These are phyloP conservation scores for Penicillium mononematosum DNA, from an alignment of 495 filamentous ascomycete genomes.

Conservation along the genomic window DNA sequence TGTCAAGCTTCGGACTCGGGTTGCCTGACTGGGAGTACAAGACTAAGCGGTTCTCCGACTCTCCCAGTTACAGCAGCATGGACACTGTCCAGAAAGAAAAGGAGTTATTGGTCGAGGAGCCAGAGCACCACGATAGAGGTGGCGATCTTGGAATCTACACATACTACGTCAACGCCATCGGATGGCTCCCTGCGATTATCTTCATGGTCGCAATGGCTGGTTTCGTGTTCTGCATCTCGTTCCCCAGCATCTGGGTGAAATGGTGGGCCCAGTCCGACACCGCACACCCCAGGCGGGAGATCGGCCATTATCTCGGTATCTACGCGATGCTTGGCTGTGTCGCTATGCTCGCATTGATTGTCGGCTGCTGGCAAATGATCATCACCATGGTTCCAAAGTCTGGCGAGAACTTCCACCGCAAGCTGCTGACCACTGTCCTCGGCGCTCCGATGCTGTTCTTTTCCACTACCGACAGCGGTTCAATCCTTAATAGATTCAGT, in stretches of 20 bases:
- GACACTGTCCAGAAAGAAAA: conserved; percentile 26
- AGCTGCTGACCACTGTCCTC: conserved; percentile 49
- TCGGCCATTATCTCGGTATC: conserved; percentile 55
- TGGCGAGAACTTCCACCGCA: conserved; percentile 49
- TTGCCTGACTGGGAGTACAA: conserved; percentile 34
- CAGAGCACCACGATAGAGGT: conserved; percentile 38
- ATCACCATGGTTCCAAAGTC: conserved; percentile 55
- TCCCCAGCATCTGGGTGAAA: conserved; percentile 54
- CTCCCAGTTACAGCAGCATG: conserved; percentile 21
- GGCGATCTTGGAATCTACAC: conserved; percentile 58
- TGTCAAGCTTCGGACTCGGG: conserved; percentile 46
- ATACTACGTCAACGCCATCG: conserved; percentile 58
- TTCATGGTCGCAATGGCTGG: conserved; percentile 43
- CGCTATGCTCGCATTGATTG: conserved; percentile 43
- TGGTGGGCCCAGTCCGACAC: conserved; percentile 53
- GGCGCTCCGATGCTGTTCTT: conserved; percentile 50
- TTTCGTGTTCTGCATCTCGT: conserved; percentile 49
- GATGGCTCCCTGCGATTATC: conserved; percentile 43
- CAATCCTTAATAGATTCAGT: conserved; percentile 55
- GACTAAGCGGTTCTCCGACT: conserved; percentile 25
- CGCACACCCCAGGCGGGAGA: conserved; percentile 36
- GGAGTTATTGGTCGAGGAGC: conserved; percentile 17
- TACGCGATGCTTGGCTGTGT: conserved; percentile 52
- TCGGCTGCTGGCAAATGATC: conserved; percentile 53
- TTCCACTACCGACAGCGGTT: conserved; percentile 45